These are phyloP conservation scores for Pseudogymnoascus sp. DNA, from an alignment of 2,329 filamentous ascomycete genomes.

Conservation along the genomic window DNA sequence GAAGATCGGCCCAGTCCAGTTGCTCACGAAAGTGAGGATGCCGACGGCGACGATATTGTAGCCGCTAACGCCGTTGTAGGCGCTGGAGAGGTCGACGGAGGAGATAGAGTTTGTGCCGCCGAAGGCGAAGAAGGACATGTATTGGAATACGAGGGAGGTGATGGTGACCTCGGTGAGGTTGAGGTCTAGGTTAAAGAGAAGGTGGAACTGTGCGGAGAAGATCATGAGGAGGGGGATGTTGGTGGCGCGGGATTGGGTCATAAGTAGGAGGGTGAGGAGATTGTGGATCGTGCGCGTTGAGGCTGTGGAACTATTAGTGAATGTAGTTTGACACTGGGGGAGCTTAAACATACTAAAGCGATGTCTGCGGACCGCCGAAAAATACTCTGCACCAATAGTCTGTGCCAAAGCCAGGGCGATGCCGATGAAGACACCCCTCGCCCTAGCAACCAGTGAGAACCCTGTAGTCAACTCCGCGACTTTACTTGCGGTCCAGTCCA, in stretches of 20 bases:
- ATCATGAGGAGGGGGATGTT: constrained; percentile 81
- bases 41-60: constrained; percentile 81
- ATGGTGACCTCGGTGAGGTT: constrained; percentile 52
- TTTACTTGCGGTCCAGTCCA: constrained; percentile 35
- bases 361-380: constrained; percentile 9
- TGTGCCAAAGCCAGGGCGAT: constrained; percentile 30
- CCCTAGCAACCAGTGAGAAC: constrained; percentile 25
- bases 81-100: constrained; percentile 86
- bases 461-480: constrained; percentile 18
- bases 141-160: constrained; percentile 67
- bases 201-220: constrained; percentile 54
- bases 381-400: constrained; percentile 38
- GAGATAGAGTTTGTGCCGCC: constrained; percentile 93
- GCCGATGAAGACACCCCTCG: constrained; percentile 40
- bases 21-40: constrained; percentile 72
- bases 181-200: constrained; percentile 41
- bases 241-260: constrained; percentile 77
- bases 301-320: constrained; percentile 16
- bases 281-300: constrained; percentile 48
- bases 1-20: constrained; percentile 88
- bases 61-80: constrained; percentile 80
- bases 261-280: constrained; percentile 65
- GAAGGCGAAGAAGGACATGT: constrained; percentile 78
- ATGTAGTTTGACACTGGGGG: neutral
- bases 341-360: constrained; percentile 2